Evolutionary conservation across 129 eudicot genomes (phyloP).

Genomic region (Apium graveolens): DNA sequence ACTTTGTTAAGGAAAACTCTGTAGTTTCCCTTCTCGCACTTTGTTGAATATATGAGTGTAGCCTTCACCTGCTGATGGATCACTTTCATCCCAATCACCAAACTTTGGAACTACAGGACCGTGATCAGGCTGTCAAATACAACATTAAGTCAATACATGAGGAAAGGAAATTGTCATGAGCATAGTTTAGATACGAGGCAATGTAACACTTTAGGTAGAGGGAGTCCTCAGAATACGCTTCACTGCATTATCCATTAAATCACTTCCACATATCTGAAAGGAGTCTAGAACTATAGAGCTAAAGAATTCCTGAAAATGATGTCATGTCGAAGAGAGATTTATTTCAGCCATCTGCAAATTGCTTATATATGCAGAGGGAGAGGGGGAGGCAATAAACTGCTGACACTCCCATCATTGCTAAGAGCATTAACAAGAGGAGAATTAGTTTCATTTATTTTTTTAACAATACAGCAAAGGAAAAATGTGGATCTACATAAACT

Average conservation of each 20-base stretch:
- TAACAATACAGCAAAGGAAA: not conserved
- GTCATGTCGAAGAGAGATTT: not conserved
- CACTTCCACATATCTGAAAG: not conserved
- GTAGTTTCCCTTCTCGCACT: slow-evolving; percentile 67
- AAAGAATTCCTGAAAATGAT: not conserved
- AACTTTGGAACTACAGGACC: slow-evolving; percentile 46
- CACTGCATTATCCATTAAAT: not conserved
- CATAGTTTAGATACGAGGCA: not conserved
- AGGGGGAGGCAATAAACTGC: not conserved
- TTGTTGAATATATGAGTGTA: slow-evolving; percentile 49
- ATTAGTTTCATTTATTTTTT: not conserved
- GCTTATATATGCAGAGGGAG: not conserved
- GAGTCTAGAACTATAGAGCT: not conserved
- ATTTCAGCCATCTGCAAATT: not conserved
- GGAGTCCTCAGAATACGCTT: not conserved
- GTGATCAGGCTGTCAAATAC: slow-evolving; percentile 10
- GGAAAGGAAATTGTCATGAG: not conserved
- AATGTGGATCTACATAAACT: not conserved
- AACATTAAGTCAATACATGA: not conserved
- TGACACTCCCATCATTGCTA: not conserved
- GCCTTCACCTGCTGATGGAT: slow-evolving; percentile 78
- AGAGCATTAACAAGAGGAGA: not conserved
- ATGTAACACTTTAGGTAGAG: not conserved
- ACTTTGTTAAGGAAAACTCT: slow-evolving; percentile 10
- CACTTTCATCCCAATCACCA: slow-evolving; percentile 79